These are phyloP conservation scores for Prunus dulcis DNA, from an alignment of 306 rosid genomes.

Conservation along the genomic window DNA sequence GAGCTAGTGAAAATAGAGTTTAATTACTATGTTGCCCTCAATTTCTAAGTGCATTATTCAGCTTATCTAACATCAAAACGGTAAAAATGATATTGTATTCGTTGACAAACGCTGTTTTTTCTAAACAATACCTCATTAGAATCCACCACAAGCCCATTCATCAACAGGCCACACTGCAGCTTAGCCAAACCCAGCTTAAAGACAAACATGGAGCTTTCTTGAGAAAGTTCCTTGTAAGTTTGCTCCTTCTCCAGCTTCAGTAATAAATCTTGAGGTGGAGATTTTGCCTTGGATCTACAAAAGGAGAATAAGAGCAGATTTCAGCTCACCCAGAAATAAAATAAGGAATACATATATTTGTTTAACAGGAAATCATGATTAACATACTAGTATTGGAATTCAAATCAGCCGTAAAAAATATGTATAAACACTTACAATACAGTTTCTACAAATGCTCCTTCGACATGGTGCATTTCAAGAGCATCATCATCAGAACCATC, in stretches of 20 bases:
- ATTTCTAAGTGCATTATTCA: too few relatives aligned
- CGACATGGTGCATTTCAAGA: slow-evolving; percentile 74
- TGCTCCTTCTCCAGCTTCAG: slow-evolving; percentile 79
- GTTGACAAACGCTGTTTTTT: too few relatives aligned
- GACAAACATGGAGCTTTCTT: slow-evolving; percentile 69
- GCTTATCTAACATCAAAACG: too few relatives aligned
- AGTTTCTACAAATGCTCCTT: slow-evolving; percentile 92
- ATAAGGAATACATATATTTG: slow-evolving; percentile 1
- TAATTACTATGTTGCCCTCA: too few relatives aligned
- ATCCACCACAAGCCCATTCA: slow-evolving; percentile 92
- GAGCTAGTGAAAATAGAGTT: too few relatives aligned
- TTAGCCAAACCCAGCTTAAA: slow-evolving; percentile 78
- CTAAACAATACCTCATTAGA: slow-evolving; percentile 60
- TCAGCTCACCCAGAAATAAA: slow-evolving; percentile 8
- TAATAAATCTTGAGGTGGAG: slow-evolving; percentile 83
- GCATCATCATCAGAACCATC: slow-evolving; percentile 57
- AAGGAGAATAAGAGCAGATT: slow-evolving; percentile 29
- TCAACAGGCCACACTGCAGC: slow-evolving; percentile 65
- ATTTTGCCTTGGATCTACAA: slow-evolving; percentile 76
- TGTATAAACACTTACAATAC: slow-evolving; percentile 61
- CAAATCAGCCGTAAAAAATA: not conserved
- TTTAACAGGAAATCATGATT: slow-evolving; percentile 11
- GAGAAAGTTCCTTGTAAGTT: slow-evolving; percentile 61
- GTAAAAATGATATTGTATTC: too few relatives aligned
- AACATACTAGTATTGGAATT: not conserved